Base-by-base conservation (phyloP, 805 yeast species). In the Ogataea wickerhamii region DNA sequence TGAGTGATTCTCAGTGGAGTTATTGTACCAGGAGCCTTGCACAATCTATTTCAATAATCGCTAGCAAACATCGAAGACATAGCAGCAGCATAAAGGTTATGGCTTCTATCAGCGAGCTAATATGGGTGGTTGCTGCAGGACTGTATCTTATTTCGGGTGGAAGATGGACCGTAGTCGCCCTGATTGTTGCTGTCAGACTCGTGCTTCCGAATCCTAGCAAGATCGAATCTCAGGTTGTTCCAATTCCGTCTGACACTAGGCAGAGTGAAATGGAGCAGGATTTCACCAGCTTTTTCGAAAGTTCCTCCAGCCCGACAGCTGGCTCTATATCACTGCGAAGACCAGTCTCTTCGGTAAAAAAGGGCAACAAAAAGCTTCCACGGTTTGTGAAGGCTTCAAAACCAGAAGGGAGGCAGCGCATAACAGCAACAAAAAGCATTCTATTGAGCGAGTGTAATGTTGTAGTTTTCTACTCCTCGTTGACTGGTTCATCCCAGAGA, bases 401-500 rank as follows among this genome's bases (percentile, higher is more conserved):
- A 26, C 29, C 29, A 14, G 7, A 7, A 7, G 17, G 17, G n/a
- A 14, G 29, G 29, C 8, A 12, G 25, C 7, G 17, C 7, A 13
- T 8, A 8, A 47, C 35, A 51, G 23, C 53, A 58, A 11, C 57
- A 56, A 38, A 55, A 56, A 28, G 51, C 61, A 7, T 37, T 73
- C 38, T 28, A 4, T 22, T 24, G 14, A 29, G 60, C 71, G 73
- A 73, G 20, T 73, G 87, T 1, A 79, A 80, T 38, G 66, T 82
- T 26, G 70, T 74, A 41, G 74, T 88, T 3, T 85, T 88, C 51
- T 88, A 84, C 61, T 82, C 96, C 6, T 82, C 96, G 0, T 65
- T 88, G 41, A 89, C 95, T 3, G 96, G 96, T 8, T 68, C 94
- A 0, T 75, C 94, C 0, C 80, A 80, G 50, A 68, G 84, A 47